These are phyloP conservation scores for Manihot esculenta DNA, from an alignment of 441 rosid genomes.

Conservation along the genomic window DNA sequence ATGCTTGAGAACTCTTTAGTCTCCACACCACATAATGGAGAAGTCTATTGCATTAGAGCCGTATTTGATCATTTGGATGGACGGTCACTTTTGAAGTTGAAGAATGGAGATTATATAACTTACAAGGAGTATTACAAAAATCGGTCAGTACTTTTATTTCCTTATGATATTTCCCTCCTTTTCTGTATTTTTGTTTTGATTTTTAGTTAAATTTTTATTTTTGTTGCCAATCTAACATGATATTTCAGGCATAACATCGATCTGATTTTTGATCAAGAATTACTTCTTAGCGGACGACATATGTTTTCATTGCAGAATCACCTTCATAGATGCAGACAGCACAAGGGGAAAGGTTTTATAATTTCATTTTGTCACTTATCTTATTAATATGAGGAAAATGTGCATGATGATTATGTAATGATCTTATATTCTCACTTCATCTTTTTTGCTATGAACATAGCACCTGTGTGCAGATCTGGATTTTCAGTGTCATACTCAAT, in stretches of 20 bases:
- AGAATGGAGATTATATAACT: conserved; percentile 39
- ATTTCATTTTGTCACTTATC: background rate
- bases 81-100: conserved; percentile 44
- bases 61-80: conserved; percentile 44
- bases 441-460: background rate
- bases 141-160: conserved; percentile 34
- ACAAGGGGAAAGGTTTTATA: conserved; percentile 55
- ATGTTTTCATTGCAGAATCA: conserved; percentile 56
- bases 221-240: background rate
- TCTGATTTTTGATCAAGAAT: conserved; percentile 38
- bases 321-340: conserved; percentile 38
- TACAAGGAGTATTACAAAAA: conserved; percentile 54
- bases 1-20: conserved; percentile 58
- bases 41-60: conserved; percentile 52
- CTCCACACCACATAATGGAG: conserved; percentile 73
- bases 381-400: background rate
- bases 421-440: background rate
- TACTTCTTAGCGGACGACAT: conserved; percentile 54
- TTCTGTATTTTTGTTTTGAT: conserved; percentile 6
- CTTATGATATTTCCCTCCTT: background rate
- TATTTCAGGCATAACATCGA: conserved; percentile 55
- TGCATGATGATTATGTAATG: background rate
- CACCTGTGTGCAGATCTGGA: background rate
- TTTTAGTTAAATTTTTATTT: background rate
- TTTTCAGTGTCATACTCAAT: background rate